These are phyloP conservation scores for Bolboschoenoplectus hybrid DNA, from an alignment of 202 grass and related monocot genomes.

Conservation along the genomic window DNA sequence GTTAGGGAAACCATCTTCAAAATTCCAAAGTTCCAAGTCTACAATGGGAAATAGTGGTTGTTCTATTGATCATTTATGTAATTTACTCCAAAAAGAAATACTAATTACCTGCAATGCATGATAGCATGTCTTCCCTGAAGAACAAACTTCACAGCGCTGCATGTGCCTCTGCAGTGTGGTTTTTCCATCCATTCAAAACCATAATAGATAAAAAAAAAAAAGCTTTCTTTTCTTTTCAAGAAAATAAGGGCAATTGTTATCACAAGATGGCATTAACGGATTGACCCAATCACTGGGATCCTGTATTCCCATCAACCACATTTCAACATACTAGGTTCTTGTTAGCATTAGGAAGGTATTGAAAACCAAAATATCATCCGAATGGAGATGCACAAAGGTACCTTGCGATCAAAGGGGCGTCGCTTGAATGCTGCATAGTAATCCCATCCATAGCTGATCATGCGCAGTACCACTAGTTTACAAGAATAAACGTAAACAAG, in stretches of 20 bases:
- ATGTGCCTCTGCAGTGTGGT: constrained; percentile 72
- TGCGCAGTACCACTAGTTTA: constrained; percentile 72
- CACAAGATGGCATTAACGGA: constrained; percentile 23
- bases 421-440: constrained; percentile 66
- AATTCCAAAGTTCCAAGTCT: neutral
- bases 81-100: neutral
- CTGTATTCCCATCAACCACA: neutral
- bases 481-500: constrained; percentile 36
- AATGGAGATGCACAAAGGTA: constrained; percentile 34
- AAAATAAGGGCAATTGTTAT: constrained; percentile 20
- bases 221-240: constrained; percentile 22
- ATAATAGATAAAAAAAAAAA: constrained; percentile 12
- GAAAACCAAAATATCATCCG: constrained; percentile 25
- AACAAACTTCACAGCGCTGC: constrained; percentile 81
- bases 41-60: neutral
- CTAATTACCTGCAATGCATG: constrained; percentile 82
- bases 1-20: neutral
- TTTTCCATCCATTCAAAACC: neutral
- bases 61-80: neutral
- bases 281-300: constrained; percentile 14
- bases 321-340: neutral
- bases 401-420: constrained; percentile 80
- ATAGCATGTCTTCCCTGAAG: constrained; percentile 92
- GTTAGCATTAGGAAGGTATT: neutral
- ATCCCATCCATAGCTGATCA: constrained; percentile 98